Conservation (phyloP, 495 filamentous ascomycete species). For the Penicillium cosmopolitanum region DNA sequence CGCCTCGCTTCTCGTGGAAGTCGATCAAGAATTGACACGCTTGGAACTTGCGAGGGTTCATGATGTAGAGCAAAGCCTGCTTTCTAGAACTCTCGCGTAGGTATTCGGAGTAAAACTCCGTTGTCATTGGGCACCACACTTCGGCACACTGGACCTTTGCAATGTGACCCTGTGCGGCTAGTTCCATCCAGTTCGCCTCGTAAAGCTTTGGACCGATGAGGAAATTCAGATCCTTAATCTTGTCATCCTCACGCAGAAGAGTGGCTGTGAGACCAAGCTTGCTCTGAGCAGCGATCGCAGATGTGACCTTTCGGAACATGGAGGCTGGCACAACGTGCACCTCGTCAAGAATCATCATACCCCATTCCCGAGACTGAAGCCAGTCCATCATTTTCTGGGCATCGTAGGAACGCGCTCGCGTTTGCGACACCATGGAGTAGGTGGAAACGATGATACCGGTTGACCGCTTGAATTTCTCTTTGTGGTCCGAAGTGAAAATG, state of each 20-base stretch:
- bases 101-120: conserved; percentile 96
- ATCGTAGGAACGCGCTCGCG: conserved; percentile 83
- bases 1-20: conserved; percentile 93
- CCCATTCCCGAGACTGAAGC: conserved; percentile 90
- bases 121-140: conserved; percentile 99
- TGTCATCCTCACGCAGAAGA: conserved; percentile 93
- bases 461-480: conserved; percentile 83
- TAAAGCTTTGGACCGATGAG: conserved; percentile 97
- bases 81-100: conserved; percentile 72
- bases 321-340: conserved; percentile 97
- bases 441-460: conserved; percentile 97
- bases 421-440: conserved; percentile 97
- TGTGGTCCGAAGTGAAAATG: conserved; percentile 93
- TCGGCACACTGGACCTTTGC: conserved; percentile 97
- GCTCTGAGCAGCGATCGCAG: conserved; percentile 87
- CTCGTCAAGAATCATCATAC: conserved; percentile 96
- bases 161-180: conserved; percentile 95
- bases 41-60: conserved; percentile 98
- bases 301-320: conserved; percentile 93
- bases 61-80: conserved; percentile 81
- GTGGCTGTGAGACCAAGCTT: conserved; percentile 98
- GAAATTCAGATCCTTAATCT: conserved; percentile 96
- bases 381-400: conserved; percentile 98
- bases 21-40: conserved; percentile 96
- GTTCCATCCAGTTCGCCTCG: conserved; percentile 99